These are phyloP conservation scores for Solanum chacoense DNA, from an alignment of 305 asterid species.

Conservation along the genomic window DNA sequence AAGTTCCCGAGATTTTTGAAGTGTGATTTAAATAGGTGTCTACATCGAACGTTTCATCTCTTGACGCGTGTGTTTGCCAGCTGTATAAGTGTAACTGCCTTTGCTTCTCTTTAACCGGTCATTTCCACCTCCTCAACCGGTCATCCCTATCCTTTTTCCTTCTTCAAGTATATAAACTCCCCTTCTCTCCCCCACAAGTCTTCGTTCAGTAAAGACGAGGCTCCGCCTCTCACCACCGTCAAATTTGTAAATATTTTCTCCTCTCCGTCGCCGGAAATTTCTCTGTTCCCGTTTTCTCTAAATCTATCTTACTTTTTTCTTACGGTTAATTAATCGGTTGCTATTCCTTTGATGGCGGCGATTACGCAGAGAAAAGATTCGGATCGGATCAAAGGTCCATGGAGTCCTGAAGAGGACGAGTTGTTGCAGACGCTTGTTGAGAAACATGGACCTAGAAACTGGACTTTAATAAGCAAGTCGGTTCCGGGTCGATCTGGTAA, in stretches of 20 bases:
- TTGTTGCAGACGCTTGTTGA: slow-evolving; percentile 25
- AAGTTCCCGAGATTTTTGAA: slow-evolving; percentile 17
- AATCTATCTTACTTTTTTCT: background rate
- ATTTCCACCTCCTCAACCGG: slow-evolving; percentile 24
- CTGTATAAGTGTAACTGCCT: slow-evolving; percentile 46
- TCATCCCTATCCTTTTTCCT: slow-evolving; percentile 32
- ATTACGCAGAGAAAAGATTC: slow-evolving; percentile 15
- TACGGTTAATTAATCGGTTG: background rate
- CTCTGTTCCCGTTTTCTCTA: background rate
- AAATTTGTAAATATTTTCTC: background rate
- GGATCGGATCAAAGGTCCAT: slow-evolving; percentile 47
- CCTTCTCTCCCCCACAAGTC: background rate
- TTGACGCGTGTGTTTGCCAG: slow-evolving; percentile 57
- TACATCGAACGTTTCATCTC: background rate
- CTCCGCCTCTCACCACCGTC: slow-evolving; percentile 38
- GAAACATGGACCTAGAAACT: slow-evolving; percentile 38
- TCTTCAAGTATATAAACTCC: slow-evolving; percentile 17
- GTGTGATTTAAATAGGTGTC: slow-evolving; percentile 20
- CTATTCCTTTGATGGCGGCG: slow-evolving; percentile 11
- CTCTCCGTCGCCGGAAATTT: background rate
- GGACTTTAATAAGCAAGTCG: slow-evolving; percentile 38
- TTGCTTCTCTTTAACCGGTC: slow-evolving; percentile 19
- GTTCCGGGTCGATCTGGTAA: slow-evolving; percentile 42
- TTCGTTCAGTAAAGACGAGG: slow-evolving; percentile 35
- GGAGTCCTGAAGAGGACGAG: slow-evolving; percentile 47